phyloP scores from a whole-genome alignment of 345 rosid species.

The Kandelia obovata region DNA sequence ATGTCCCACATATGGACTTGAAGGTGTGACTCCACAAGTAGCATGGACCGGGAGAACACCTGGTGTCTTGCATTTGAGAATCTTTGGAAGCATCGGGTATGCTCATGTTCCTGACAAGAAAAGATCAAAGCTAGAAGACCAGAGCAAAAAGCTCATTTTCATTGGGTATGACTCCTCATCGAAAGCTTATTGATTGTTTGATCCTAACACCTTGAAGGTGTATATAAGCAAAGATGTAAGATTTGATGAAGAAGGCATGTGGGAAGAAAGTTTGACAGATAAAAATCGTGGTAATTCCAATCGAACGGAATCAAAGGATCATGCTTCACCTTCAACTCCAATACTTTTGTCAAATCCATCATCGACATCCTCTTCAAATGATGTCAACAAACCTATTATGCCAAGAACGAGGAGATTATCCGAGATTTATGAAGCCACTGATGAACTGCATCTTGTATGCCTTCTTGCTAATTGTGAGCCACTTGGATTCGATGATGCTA shows the following conservation, averaged over 20 bases:
- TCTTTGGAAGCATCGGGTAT: background rate
- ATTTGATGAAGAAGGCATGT: background rate
- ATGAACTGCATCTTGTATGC: background rate
- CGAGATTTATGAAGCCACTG: background rate
- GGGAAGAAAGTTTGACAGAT: background rate
- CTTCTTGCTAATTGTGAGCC: background rate
- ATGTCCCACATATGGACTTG: background rate
- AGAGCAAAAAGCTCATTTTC: background rate
- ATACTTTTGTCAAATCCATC: background rate
- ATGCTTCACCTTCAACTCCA: background rate
- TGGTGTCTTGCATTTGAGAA: background rate
- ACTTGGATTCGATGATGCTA: background rate
- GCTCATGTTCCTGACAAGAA: background rate
- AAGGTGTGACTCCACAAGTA: background rate
- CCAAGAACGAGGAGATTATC: background rate
- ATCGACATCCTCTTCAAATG: background rate
- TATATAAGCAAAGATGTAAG: background rate
- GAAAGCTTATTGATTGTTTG: background rate
- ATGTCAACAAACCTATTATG: background rate
- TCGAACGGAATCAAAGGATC: background rate
- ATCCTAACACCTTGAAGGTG: background rate
- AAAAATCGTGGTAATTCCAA: background rate
- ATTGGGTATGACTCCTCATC: background rate
- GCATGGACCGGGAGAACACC: background rate
- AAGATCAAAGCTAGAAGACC: background rate